A percentile compares a stretch with the other conserved stretches of the same genome.
phyloP scores from a whole-genome alignment of 805 yeast genomes.

The Wickerhamomyces tratensis region DNA sequence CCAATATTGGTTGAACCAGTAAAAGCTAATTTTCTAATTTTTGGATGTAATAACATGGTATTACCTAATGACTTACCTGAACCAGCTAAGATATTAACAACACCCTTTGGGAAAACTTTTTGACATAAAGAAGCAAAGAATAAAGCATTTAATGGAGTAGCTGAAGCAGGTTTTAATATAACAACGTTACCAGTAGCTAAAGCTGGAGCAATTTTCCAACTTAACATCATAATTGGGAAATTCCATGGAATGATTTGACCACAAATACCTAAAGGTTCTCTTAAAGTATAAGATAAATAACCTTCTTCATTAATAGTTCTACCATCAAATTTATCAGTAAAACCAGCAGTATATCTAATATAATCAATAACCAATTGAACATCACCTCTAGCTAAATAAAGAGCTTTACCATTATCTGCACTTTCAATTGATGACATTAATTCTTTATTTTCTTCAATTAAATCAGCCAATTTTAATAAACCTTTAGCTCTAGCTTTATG shows the following conservation, averaged over 20 bases:
- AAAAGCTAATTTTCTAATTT: conserved; percentile 66
- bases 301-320: conserved; percentile 54
- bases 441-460: conserved; percentile 55
- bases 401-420: conserved; percentile 70
- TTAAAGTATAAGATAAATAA: conserved; percentile 56
- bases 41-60: conserved; percentile 58
- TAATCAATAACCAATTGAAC: conserved; percentile 54
- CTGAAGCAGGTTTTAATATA: conserved; percentile 67
- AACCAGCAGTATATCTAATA: conserved; percentile 65
- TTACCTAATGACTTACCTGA: conserved; percentile 68
- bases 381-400: conserved; percentile 57
- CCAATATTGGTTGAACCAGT: conserved; percentile 79
- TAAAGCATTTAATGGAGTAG: conserved; percentile 68
- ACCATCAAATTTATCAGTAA: conserved; percentile 63
- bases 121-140: conserved; percentile 50
- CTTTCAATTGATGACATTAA: conserved; percentile 61
- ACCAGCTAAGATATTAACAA: conserved; percentile 65
- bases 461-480: conserved; percentile 55
- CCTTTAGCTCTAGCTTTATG: conserved; percentile 46
- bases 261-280: conserved; percentile 75
- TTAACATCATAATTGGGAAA: conserved; percentile 70
- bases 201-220: conserved; percentile 78
- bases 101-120: conserved; percentile 69
- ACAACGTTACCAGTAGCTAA: conserved; percentile 69
- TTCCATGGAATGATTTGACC: conserved; percentile 85